phyloP scores from a whole-genome alignment of 768 basidiomycete species.

The Collybia sp. region DNA sequence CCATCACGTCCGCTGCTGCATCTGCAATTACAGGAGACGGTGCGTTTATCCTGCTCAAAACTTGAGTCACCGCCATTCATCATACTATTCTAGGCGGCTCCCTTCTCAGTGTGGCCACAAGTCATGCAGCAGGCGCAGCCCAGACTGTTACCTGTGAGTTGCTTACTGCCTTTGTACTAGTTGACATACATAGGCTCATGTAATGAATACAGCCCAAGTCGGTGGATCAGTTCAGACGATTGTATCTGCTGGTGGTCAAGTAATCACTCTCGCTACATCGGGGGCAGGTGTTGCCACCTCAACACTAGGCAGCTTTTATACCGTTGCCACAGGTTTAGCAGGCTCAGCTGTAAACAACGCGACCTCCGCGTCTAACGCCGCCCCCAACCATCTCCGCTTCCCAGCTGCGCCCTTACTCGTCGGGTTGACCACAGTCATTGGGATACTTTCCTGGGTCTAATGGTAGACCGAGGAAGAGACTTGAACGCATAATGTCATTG shows the following conservation, averaged over 20 bases:
- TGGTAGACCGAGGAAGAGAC: slow-evolving; percentile 16
- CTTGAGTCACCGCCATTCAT: neutral
- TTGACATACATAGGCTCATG: no score
- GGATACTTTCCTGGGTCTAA: slow-evolving; percentile 37
- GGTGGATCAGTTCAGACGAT: slow-evolving; percentile 51
- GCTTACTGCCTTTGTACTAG: slow-evolving; percentile 7
- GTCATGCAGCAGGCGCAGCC: slow-evolving; percentile 18
- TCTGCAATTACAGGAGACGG: slow-evolving; percentile 23
- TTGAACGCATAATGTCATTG: neutral
- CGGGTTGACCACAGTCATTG: slow-evolving; percentile 30
- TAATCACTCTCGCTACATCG: slow-evolving; percentile 50
- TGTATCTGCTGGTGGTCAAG: slow-evolving; percentile 54
- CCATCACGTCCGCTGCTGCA: slow-evolving; percentile 29
- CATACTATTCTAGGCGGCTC: slow-evolving; percentile 24
- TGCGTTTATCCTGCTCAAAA: slow-evolving; percentile 10
- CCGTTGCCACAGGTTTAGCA: slow-evolving; percentile 36
- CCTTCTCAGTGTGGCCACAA: slow-evolving; percentile 26
- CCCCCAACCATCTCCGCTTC: slow-evolving; percentile 18
- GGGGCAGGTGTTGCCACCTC: slow-evolving; percentile 41
- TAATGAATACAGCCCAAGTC: slow-evolving; percentile 6
- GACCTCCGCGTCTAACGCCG: slow-evolving; percentile 18
- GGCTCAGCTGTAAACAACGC: slow-evolving; percentile 21
- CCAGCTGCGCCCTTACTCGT: slow-evolving; percentile 18
- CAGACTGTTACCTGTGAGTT: slow-evolving; percentile 20
- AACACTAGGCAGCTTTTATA: slow-evolving; percentile 50